Conservation (phyloP, 2,329 filamentous ascomycete species). For the Phoma herbarum region DNA sequence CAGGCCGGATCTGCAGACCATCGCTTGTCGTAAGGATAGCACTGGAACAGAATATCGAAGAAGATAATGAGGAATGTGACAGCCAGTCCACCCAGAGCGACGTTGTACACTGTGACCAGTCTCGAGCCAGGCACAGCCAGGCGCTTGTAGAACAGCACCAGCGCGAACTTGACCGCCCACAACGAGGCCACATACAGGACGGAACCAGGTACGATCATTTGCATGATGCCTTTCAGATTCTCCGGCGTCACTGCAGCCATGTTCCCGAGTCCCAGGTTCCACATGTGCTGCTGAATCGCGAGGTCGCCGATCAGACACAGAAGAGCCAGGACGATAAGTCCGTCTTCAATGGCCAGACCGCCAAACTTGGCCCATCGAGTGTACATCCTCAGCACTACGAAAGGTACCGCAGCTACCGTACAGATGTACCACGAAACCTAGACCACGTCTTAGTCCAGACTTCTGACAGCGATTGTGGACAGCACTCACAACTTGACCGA, state of each 20-base stretch:
- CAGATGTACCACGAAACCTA: conserved; percentile 25
- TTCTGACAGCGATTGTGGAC: not conserved
- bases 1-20: conserved; percentile 35
- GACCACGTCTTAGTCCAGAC: conserved; percentile 11
- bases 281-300: conserved; percentile 48
- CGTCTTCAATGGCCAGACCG: conserved; percentile 43
- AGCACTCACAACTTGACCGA: conserved; percentile 37
- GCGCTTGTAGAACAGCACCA: conserved; percentile 55
- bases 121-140: conserved; percentile 50
- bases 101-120: conserved; percentile 51
- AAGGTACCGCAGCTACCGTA: conserved; percentile 33
- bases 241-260: conserved; percentile 27
- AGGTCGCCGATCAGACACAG: conserved; percentile 46
- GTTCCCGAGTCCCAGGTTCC: conserved; percentile 41
- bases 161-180: conserved; percentile 54
- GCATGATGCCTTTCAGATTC: conserved; percentile 35
- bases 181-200: conserved; percentile 54
- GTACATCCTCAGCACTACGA: conserved; percentile 41
- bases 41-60: conserved; percentile 54
- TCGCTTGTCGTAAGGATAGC: conserved; percentile 47
- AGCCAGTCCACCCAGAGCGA: conserved; percentile 43
- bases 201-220: conserved; percentile 55
- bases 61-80: conserved; percentile 49
- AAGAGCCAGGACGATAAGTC: conserved; percentile 41
- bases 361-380: conserved; percentile 42